phyloP scores from a whole-genome alignment of 225 moss, liverwort and hornwort species.

The Rhytidiadelphus loreus region DNA sequence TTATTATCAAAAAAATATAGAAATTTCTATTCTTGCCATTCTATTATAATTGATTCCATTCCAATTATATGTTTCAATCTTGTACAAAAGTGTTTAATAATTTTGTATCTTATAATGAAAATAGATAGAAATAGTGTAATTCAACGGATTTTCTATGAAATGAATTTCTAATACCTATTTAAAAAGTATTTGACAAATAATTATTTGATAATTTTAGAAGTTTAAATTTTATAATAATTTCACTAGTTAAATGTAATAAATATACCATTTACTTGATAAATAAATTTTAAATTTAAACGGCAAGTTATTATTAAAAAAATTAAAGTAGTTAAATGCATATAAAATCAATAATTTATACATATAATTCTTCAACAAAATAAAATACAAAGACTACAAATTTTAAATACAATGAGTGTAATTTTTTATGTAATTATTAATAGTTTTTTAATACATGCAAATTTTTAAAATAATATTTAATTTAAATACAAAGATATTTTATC shows the following conservation, averaged over 20 bases:
- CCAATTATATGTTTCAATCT: background rate
- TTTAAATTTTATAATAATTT: no score
- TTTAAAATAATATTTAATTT: fast-evolving
- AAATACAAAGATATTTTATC: background rate
- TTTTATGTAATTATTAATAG: no score
- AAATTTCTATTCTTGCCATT: fast-evolving
- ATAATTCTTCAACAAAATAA: no score
- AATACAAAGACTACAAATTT: background rate
- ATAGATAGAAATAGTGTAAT: background rate
- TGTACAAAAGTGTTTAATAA: background rate
- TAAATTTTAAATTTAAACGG: fast-evolving
- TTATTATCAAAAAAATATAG: no score
- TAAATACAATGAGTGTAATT: no score
- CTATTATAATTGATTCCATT: background rate
- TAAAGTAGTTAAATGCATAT: fast-evolving
- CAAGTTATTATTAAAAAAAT: background rate
- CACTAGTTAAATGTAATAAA: no score
- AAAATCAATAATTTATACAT: background rate
- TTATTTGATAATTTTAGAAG: background rate
- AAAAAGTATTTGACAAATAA: no score
- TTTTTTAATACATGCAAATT: background rate
- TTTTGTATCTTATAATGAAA: background rate
- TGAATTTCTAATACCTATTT: fast-evolving
- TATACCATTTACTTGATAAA: no score
- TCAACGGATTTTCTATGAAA: fast-evolving